Evolutionary conservation across 345 rosid genomes (phyloP).

Genomic region (Eucalyptus melliodora): DNA sequence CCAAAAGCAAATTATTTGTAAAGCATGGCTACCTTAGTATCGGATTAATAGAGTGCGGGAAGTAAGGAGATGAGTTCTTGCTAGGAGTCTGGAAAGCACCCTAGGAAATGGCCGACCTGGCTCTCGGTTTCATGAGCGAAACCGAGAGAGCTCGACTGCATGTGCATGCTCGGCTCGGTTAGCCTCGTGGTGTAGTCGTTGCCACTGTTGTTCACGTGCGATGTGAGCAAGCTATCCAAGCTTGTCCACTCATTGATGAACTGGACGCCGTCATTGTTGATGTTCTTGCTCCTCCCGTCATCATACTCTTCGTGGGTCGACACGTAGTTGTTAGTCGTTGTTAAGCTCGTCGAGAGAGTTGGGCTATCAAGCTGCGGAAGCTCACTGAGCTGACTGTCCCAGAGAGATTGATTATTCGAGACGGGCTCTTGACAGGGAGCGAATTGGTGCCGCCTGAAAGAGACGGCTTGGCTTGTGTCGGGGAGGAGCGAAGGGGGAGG

Average conservation of each 20-base stretch:
- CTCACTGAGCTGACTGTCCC: conserved; percentile 23
- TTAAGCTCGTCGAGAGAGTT: conserved; percentile 34
- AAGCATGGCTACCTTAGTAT: background rate
- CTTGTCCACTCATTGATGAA: conserved; percentile 48
- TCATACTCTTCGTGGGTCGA: conserved; percentile 21
- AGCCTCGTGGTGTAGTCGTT: background rate
- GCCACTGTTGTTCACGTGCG: conserved; percentile 10
- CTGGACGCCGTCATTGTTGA: background rate
- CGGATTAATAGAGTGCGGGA: background rate
- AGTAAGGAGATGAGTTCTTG: background rate
- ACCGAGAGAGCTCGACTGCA: conserved; percentile 4
- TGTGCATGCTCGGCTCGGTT: background rate
- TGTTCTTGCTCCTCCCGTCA: conserved; percentile 19
- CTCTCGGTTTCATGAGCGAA: conserved; percentile 1
- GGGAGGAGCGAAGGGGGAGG: conserved; percentile 3
- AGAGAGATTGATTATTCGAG: background rate
- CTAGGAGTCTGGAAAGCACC: conserved; percentile 57
- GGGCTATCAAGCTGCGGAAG: conserved; percentile 76
- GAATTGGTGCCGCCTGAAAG: background rate
- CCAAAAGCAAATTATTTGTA: background rate
- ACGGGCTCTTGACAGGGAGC: conserved; percentile 5
- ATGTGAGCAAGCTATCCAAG: conserved; percentile 39
- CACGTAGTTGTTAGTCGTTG: background rate
- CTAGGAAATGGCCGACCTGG: conserved; percentile 33
- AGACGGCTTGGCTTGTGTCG: background rate